These are phyloP conservation scores for Ceratocystis papillata DNA, from an alignment of 2,329 filamentous ascomycete species.

Conservation along the genomic window DNA sequence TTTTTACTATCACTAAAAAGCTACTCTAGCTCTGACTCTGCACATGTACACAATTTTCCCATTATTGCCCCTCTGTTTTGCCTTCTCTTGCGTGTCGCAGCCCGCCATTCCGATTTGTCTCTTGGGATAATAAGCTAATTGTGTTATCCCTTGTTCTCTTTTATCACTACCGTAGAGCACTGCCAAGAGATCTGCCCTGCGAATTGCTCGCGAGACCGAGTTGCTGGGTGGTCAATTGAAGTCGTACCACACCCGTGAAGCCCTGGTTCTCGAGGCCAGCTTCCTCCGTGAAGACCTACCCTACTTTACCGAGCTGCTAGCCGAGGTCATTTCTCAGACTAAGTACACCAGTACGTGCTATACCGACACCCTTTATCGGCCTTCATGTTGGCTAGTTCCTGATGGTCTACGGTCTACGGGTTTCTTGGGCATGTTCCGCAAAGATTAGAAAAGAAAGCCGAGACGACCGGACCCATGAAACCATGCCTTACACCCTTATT, in stretches of 20 bases:
- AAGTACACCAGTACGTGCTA: constrained; percentile 61
- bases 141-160: constrained; percentile 38
- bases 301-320: constrained; percentile 92
- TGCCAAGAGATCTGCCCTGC: constrained; percentile 72
- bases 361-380: constrained; percentile 25
- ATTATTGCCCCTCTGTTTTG: too few relatives aligned
- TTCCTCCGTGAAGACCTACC: constrained; percentile 93
- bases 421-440: constrained; percentile 19
- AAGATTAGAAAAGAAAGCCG: constrained; percentile 19
- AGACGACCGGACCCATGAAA: constrained; percentile 5
- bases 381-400: background rate
- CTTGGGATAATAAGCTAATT: constrained; percentile 20
- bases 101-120: constrained; percentile 1
- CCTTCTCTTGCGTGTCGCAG: too few relatives aligned
- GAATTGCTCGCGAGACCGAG: constrained; percentile 90
- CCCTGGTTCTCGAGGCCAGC: constrained; percentile 81
- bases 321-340: constrained; percentile 78
- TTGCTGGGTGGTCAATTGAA: constrained; percentile 84
- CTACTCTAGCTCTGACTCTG: background rate
- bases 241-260: constrained; percentile 85
- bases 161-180: constrained; percentile 54
- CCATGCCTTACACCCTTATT: background rate
- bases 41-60: too few relatives aligned
- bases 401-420: background rate
- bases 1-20: background rate